phyloP scores from a whole-genome alignment of 1,284 basidiomycete genomes.

The Fistulinella cinereoalba region DNA sequence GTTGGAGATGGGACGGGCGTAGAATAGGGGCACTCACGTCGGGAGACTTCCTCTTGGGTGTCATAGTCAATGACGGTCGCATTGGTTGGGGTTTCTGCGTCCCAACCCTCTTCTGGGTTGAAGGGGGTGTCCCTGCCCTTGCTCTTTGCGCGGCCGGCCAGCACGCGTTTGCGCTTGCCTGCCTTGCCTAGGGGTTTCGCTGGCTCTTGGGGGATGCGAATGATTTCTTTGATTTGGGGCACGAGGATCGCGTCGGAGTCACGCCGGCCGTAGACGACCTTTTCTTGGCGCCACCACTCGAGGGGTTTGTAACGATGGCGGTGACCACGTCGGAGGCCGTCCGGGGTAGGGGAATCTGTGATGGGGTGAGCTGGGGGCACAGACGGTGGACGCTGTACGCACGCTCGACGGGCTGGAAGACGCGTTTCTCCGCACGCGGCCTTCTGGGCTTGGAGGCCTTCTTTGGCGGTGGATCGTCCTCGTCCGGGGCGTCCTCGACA shows the following conservation, averaged over 20 bases:
- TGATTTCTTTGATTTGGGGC: slow-evolving; percentile 79
- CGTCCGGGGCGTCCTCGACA: slow-evolving; percentile 41
- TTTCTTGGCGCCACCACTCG: slow-evolving; percentile 93
- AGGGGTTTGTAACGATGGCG: slow-evolving; percentile 77
- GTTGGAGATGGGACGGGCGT: slow-evolving; percentile 1
- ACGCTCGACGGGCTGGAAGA: slow-evolving; percentile 21
- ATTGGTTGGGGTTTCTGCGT: slow-evolving; percentile 69
- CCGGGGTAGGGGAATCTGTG: slow-evolving; percentile 31
- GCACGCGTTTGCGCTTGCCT: slow-evolving; percentile 41
- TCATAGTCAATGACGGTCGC: slow-evolving; percentile 73
- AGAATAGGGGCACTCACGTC: slow-evolving; percentile 54
- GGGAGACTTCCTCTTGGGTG: slow-evolving; percentile 55
- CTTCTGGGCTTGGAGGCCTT: slow-evolving; percentile 38
- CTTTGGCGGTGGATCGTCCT: slow-evolving; percentile 31
- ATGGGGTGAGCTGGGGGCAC: slow-evolving; percentile 9
- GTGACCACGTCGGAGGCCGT: slow-evolving; percentile 73
- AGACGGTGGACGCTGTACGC: slow-evolving; percentile 1
- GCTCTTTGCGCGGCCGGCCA: slow-evolving; percentile 38
- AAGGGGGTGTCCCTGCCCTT: slow-evolving; percentile 41
- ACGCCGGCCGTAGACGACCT: slow-evolving; percentile 73
- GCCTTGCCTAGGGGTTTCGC: slow-evolving; percentile 51
- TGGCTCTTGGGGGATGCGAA: slow-evolving; percentile 72
- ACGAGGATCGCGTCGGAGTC: slow-evolving; percentile 56
- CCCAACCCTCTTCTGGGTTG: slow-evolving; percentile 84
- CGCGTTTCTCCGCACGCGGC: slow-evolving; percentile 27